Evolutionary conservation across 176 grass and related monocot genomes (phyloP), one percentile per base, ranked within the genome.

Genomic region (Ensete glaucum): DNA sequence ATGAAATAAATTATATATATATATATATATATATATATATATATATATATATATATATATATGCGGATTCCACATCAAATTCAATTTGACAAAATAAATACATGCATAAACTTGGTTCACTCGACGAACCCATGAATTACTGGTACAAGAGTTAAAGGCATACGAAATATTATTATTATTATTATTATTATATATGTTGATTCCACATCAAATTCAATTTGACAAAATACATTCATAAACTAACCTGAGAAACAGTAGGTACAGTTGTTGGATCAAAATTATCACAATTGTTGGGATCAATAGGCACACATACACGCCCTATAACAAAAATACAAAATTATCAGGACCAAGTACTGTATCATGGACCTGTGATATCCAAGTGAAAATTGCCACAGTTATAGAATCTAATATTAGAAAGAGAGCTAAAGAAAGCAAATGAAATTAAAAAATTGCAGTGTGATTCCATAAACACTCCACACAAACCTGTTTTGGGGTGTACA

Each of bases 401-500:
- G 11, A 17, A 73, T 55, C 3, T 54, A 54, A 54, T 16, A 55
- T 54, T 16, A 55, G 2, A 73, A 73, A 69, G 17, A 13, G 15
- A 48, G 3, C 55, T 49, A 19, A 27, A 49, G 8, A 8, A 48
- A 1, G 19, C 8, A 73, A 50, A 49, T 3, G 5, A 49, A 50
- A 69, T 7, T 49, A 70, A 52, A 48, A 17, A 49, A 50, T 50
- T n/a, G 20, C 4, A 10, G 19, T 11, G 15, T 70, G 21, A 15
- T 70, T 49, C 43, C 50, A 51, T 20, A 50, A 1, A 69, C 19
- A 50, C 52, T 77, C 48, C 24, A 71, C 22, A 60, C 21, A 64
- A 85, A 99, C 95, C 90, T 85, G 95, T 99, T 77, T 88, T 92
- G 19, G 95, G 90, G 53, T 99, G 95, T 65, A 99, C 84, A 49